Conservation (phyloP, 1,139 yeast genomes). For the Wickerhamomyces sp. region DNA sequence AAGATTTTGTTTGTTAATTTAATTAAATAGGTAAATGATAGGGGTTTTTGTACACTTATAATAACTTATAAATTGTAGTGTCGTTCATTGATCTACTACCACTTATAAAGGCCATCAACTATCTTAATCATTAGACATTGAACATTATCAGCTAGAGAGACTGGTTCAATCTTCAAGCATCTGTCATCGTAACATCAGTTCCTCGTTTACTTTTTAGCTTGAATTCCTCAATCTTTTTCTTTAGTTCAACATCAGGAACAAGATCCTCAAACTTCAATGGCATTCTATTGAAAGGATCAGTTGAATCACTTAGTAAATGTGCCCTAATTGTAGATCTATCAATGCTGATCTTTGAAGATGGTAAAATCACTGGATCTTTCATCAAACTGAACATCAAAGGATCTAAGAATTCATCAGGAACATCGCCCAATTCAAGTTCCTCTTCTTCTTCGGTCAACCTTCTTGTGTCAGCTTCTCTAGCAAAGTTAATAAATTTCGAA, state of each 20-base stretch:
- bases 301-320: slow-evolving; percentile 87
- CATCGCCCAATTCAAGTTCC: slow-evolving; percentile 84
- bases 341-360: slow-evolving; percentile 76
- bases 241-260: slow-evolving; percentile 65
- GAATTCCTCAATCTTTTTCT: slow-evolving; percentile 51
- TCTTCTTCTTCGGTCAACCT: slow-evolving; percentile 68
- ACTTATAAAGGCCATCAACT: no score
- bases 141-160: no score
- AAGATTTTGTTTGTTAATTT: slow-evolving; percentile 12
- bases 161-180: slow-evolving; percentile 6
- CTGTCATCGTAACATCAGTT: slow-evolving; percentile 17
- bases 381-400: slow-evolving; percentile 93
- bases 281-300: slow-evolving; percentile 94
- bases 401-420: slow-evolving; percentile 95
- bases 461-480: slow-evolving; percentile 55
- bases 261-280: slow-evolving; percentile 90
- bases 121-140: no score
- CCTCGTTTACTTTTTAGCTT: slow-evolving; percentile 11
- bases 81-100: no score
- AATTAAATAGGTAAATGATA: slow-evolving; percentile 15
- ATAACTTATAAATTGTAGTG: no score
- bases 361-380: slow-evolving; percentile 94
- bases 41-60: slow-evolving; percentile 12
- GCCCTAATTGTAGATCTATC: slow-evolving; percentile 92
- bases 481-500: slow-evolving; percentile 48